Conservation (phyloP, 2,329 filamentous ascomycete species). For the Pyrenophora seminiperda region DNA sequence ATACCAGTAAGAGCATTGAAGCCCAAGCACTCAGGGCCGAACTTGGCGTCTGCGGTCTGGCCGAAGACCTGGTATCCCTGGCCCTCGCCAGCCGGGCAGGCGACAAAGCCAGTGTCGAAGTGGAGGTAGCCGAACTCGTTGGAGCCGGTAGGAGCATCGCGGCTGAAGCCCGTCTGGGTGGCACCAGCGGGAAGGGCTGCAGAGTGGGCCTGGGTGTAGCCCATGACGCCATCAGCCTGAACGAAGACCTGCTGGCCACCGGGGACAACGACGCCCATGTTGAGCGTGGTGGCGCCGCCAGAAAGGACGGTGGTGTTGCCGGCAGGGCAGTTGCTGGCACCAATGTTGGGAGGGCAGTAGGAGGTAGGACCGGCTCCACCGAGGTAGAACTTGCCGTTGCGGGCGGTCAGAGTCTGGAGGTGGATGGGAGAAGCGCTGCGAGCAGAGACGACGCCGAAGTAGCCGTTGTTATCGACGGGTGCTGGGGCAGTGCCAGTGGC, state of each 20-base stretch:
- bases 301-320: slow-evolving; percentile 56
- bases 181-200: slow-evolving; percentile 58
- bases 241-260: slow-evolving; percentile 68
- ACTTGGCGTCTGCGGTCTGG: slow-evolving; percentile 26
- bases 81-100: slow-evolving; percentile 36
- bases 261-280: slow-evolving; percentile 60
- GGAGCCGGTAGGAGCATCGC: slow-evolving; percentile 24
- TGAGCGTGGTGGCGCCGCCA: slow-evolving; percentile 39
- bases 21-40: slow-evolving; percentile 38
- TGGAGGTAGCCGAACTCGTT: slow-evolving; percentile 34
- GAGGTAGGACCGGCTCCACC: slow-evolving; percentile 51
- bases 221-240: slow-evolving; percentile 58
- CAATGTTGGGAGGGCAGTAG: slow-evolving; percentile 55
- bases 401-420: slow-evolving; percentile 53
- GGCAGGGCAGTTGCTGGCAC: slow-evolving; percentile 50
- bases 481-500: slow-evolving; percentile 3
- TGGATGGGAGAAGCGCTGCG: slow-evolving; percentile 59
- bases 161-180: slow-evolving; percentile 56
- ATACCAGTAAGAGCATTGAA: slow-evolving; percentile 43
- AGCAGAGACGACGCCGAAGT: slow-evolving; percentile 53
- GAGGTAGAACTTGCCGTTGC: slow-evolving; percentile 57
- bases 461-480: slow-evolving; percentile 16
- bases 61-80: slow-evolving; percentile 45
- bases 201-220: slow-evolving; percentile 63
- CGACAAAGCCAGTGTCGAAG: slow-evolving; percentile 41